A percentile compares a stretch with the other conserved stretches of the same genome.
These are phyloP conservation scores for Kluyveromyces aestuarii DNA, from an alignment of 805 yeast genomes.

Conservation along the genomic window DNA sequence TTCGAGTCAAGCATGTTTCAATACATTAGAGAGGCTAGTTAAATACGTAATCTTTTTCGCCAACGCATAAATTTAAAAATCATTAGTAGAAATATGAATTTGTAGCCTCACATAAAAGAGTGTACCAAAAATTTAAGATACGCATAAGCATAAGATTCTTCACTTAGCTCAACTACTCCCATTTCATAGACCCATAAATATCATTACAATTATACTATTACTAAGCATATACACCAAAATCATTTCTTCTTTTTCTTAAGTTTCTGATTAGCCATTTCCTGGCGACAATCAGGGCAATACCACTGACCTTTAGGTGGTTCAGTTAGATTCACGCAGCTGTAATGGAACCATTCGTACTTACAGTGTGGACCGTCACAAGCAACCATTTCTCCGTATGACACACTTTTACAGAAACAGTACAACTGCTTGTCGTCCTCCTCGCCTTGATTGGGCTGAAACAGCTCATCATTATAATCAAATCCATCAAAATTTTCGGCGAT, in stretches of 20 bases:
- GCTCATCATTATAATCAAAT: slow-evolving; percentile 25
- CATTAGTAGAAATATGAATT: too few relatives aligned
- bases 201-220: background rate
- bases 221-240: background rate
- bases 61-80: too few relatives aligned
- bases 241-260: slow-evolving; percentile 19
- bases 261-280: slow-evolving; percentile 27
- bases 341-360: slow-evolving; percentile 91
- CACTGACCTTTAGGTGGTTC: slow-evolving; percentile 89
- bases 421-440: slow-evolving; percentile 56
- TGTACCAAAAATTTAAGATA: too few relatives aligned
- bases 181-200: too few relatives aligned
- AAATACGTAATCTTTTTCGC: too few relatives aligned
- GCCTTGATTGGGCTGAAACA: slow-evolving; percentile 27
- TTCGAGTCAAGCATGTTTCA: background rate
- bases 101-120: too few relatives aligned
- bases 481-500: slow-evolving; percentile 12
- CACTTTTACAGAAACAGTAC: slow-evolving; percentile 90
- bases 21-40: background rate
- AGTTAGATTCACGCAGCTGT: slow-evolving; percentile 83
- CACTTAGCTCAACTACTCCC: too few relatives aligned
- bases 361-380: slow-evolving; percentile 92
- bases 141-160: too few relatives aligned
- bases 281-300: slow-evolving; percentile 83
- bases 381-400: slow-evolving; percentile 92